Percentiles rank a stretch among this genome's conserved stretches.
Evolutionary conservation across 176 grass and related monocot genomes (phyloP).

Genomic region (Panicum miliaceum): DNA sequence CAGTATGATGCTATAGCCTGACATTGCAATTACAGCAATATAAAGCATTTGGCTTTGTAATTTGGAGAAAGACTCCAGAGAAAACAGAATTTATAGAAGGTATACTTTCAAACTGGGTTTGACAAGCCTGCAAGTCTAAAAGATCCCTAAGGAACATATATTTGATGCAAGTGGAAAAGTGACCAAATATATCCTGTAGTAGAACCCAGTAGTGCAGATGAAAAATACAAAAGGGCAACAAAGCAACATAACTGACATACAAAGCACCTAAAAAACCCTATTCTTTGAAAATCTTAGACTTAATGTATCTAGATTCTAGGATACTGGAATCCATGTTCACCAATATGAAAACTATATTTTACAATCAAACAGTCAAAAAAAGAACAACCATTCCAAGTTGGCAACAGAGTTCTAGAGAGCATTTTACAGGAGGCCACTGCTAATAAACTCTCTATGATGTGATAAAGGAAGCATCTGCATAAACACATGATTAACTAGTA

Average conservation of each 20-base stretch:
- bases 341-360: conserved; percentile 1
- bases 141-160: neutral
- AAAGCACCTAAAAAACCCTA: neutral
- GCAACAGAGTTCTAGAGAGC: neutral
- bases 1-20: neutral
- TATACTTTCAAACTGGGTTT: neutral
- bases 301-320: neutral
- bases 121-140: neutral
- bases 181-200: neutral
- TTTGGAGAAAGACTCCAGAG: neutral
- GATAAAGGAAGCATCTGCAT: neutral
- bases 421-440: neutral
- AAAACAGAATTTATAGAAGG: neutral
- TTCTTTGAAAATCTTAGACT: conserved; percentile 10
- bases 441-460: neutral
- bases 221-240: neutral
- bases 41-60: neutral
- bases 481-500: neutral
- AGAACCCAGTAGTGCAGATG: neutral
- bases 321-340: neutral
- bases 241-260: neutral
- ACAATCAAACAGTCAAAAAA: neutral
- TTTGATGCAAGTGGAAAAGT: neutral
- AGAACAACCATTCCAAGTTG: conserved; percentile 5
- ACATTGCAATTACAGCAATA: neutral